Evolutionary conservation across 495 filamentous ascomycete genomes (phyloP), one percentile per base, ranked within the genome.

Genomic region (Aspergillus sparsus): DNA sequence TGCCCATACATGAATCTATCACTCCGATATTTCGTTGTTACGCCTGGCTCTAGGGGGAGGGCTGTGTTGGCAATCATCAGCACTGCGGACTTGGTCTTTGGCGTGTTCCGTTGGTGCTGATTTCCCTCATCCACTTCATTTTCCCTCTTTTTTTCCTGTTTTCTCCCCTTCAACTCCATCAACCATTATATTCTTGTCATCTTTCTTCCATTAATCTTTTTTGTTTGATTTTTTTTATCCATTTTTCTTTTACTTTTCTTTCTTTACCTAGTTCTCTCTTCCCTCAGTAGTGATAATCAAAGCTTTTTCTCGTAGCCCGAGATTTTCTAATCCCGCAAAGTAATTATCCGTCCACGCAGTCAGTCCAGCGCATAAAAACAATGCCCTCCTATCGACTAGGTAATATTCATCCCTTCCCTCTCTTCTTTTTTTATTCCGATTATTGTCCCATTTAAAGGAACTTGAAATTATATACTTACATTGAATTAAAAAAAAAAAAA

Each of bases 71-170:
- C 27, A 58, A 51, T 39, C 39, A 51, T 39, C 39, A 61, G 53
- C 47, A 44, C 57, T 63, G 66, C 62, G 66, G 66, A 41, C 56
- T 53, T 65, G 60, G 66, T 68, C 62, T 60, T 61, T 62, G 57
- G 55, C 60, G 66, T 27, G 41, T 55, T 61, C 61, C 60, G 57
- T 62, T 55, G 55, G 41, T 9, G 33, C 21, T 18, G 36, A 18
- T 33, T 54, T 51, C 37, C 42, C 44, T 44, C 50, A 13, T 18
- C 49, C 11, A 16, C 32, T 32, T 41, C 41, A 7, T 31, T 34
- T 44, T 50, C 35, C 15, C 57, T 41, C 15, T 42, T 51, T 59
- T 45, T 53, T 52, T 49, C 34, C 33, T 44, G 34, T 39, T 44
- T 42, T 57, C 49, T 57, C 54, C 51, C 59, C 36, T 36, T 46